Evolutionary conservation across 2,329 filamentous ascomycete genomes (phyloP).

Genomic region (Penicillium sp.): DNA sequence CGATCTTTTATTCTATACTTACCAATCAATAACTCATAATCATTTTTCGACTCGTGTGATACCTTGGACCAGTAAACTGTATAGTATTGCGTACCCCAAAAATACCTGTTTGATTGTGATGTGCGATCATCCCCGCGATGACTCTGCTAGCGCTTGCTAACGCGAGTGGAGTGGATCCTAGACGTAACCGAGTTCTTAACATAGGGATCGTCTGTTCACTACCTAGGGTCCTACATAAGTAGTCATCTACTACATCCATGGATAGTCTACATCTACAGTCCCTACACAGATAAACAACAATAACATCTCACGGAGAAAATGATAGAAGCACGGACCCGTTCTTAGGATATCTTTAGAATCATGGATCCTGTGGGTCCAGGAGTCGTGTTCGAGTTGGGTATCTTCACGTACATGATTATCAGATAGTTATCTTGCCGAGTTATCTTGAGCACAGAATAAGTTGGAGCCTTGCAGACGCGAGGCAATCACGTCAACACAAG

Average conservation of each 20-base stretch:
- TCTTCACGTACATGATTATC: neutral
- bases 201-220: neutral
- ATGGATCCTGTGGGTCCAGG: slow-evolving; percentile 19
- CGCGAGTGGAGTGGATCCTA: neutral
- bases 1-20: slow-evolving; percentile 1
- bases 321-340: slow-evolving; percentile 9
- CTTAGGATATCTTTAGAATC: slow-evolving; percentile 12
- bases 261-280: neutral
- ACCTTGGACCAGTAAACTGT: neutral
- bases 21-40: neutral
- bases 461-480: neutral
- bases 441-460: neutral
- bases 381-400: neutral
- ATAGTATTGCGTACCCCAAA: slow-evolving; percentile 2
- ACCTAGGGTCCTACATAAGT: too few species aligned
- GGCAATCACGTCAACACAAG: neutral
- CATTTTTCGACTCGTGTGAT: neutral
- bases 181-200: neutral
- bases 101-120: slow-evolving; percentile 21
- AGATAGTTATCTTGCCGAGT: neutral
- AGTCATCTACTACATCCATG: neutral
- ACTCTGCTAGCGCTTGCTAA: slow-evolving; percentile 13
- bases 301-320: too few species aligned
- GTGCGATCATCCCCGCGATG: slow-evolving; percentile 21
- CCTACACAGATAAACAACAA: neutral